These are phyloP conservation scores for Cyathus striatus DNA, from an alignment of 768 basidiomycete genomes.

Conservation along the genomic window DNA sequence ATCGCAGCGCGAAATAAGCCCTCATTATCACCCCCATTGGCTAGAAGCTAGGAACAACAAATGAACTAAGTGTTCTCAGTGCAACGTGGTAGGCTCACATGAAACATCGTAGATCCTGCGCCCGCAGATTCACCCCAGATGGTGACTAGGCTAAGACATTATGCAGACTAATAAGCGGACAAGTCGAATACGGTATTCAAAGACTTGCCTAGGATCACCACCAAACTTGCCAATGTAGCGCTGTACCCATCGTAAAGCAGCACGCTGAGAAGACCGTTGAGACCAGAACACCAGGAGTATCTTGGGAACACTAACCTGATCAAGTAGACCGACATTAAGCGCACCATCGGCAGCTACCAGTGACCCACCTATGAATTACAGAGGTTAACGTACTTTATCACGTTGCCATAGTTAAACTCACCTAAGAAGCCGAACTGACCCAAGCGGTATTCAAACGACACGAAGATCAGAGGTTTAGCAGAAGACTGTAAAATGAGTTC, in stretches of 20 bases:
- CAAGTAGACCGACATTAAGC: conserved; percentile 33
- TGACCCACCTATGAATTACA: conserved; percentile 20
- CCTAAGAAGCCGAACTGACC: conserved; percentile 38
- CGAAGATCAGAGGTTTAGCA: conserved; percentile 28
- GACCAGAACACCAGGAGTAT: too few relatives aligned
- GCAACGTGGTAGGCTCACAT: too few relatives aligned
- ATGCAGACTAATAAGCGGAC: background rate
- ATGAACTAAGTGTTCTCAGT: too few relatives aligned
- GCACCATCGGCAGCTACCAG: conserved; percentile 24
- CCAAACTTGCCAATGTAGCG: conserved; percentile 30
- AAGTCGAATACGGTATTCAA: background rate
- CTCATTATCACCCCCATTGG: conserved; percentile 29
- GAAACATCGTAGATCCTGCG: conserved; percentile 36
- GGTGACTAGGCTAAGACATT: conserved; percentile 25
- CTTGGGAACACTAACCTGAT: conserved; percentile 32
- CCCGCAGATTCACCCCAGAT: conserved; percentile 40
- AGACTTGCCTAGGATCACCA: conserved; percentile 25
- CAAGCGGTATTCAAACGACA: conserved; percentile 36
- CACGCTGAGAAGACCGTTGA: conserved; percentile 18
- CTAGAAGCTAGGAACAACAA: conserved; percentile 23
- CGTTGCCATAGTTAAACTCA: conserved; percentile 7
- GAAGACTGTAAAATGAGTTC: conserved; percentile 25
- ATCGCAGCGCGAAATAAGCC: conserved; percentile 36
- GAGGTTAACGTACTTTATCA: background rate
- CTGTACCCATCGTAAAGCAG: conserved; percentile 32